Conservation (phyloP, 176 grass and related monocot species). For the Pharus latifolius region DNA sequence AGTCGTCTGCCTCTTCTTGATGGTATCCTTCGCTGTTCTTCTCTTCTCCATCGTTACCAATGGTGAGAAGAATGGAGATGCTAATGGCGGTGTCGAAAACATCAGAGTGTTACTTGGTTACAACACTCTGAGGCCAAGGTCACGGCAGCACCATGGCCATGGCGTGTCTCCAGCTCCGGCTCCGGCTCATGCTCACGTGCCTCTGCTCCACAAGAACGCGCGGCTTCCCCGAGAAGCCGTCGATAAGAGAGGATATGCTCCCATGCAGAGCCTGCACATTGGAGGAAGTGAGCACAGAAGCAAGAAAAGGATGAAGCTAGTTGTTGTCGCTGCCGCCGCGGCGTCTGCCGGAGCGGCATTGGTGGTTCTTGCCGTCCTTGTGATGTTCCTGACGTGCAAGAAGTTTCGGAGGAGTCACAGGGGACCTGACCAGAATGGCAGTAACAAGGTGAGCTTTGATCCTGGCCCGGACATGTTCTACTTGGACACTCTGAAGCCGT, state of each 20-base stretch:
- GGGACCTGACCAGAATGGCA: conserved; percentile 10
- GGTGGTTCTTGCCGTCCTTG: conserved; percentile 26
- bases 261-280: neutral
- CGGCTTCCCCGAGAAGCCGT: conserved; percentile 6
- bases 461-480: conserved; percentile 58
- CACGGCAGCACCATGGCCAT: neutral
- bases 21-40: neutral
- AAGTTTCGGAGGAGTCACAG: conserved; percentile 1
- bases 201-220: conserved; percentile 25
- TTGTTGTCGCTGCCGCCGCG: conserved; percentile 13
- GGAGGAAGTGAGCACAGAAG: neutral
- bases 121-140: neutral
- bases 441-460: conserved; percentile 81
- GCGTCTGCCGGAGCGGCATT: conserved; percentile 19
- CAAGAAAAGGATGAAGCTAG: conserved; percentile 5
- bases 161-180: neutral
- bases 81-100: neutral
- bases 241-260: neutral
- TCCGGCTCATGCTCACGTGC: neutral
- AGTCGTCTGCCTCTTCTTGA: conserved; percentile 1
- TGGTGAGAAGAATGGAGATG: neutral
- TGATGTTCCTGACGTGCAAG: conserved; percentile 44
- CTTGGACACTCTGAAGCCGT: conserved; percentile 60
- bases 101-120: conserved; percentile 13
- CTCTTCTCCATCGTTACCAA: neutral